Evolutionary conservation across 257 asterid genomes (phyloP).

Genomic region (Petunia secreta): DNA sequence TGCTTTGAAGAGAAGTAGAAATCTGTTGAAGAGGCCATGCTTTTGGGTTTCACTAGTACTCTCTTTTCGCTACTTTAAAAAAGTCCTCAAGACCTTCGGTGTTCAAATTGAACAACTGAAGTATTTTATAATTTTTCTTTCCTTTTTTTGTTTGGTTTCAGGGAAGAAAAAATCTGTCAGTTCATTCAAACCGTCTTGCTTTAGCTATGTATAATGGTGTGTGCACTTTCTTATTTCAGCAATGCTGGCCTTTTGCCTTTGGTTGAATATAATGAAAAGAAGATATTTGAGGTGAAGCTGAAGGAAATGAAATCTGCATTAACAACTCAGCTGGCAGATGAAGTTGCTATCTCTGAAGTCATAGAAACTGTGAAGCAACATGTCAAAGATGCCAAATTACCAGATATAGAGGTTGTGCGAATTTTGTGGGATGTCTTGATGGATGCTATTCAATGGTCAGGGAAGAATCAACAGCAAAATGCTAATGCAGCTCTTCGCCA

Average conservation of each 20-base stretch:
- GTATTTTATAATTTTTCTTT: background rate
- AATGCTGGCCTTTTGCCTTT: constrained; percentile 72
- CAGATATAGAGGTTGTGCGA: constrained; percentile 85
- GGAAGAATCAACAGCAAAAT: constrained; percentile 95
- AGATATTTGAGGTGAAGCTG: constrained; percentile 75
- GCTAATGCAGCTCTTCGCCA: constrained; percentile 90
- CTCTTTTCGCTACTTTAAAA: no score
- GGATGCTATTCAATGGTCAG: constrained; percentile 99
- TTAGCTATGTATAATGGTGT: constrained; percentile 13
- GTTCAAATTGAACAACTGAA: background rate
- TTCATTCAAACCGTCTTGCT: background rate
- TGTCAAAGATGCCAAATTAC: constrained; percentile 88
- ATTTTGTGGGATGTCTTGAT: constrained; percentile 93
- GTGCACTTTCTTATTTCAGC: constrained; percentile 46
- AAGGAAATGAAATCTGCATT: constrained; percentile 91
- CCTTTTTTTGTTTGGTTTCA: background rate
- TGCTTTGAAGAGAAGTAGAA: no score
- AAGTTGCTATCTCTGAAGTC: constrained; percentile 81
- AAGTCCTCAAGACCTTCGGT: background rate
- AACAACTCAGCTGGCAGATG: constrained; percentile 79
- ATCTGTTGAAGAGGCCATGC: no score
- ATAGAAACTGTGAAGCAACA: constrained; percentile 91
- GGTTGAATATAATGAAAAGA: constrained; percentile 88
- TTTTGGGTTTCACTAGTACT: no score
- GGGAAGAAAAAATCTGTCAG: background rate